Percentiles rank a stretch among this genome's conserved stretches.
Evolutionary conservation across 768 basidiomycete species (phyloP).

Genomic region (Polyporus arcularius): DNA sequence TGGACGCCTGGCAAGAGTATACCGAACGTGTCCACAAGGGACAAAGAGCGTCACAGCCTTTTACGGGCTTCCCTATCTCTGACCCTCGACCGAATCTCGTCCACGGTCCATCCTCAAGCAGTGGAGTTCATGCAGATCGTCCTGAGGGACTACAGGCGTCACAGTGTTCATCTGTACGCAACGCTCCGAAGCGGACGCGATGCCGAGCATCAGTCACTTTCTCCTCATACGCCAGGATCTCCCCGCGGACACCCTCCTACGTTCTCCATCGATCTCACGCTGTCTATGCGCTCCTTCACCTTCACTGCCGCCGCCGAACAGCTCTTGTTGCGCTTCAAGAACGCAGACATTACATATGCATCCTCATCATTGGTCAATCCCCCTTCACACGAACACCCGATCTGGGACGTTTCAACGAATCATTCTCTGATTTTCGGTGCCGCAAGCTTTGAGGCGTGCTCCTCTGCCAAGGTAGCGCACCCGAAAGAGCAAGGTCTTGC

Average conservation of each 20-base stretch:
- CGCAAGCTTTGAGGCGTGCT: slow-evolving; percentile 59
- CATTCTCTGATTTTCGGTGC: slow-evolving; percentile 50
- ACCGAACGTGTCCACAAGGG: not conserved
- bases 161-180: not conserved
- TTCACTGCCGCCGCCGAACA: slow-evolving; percentile 73
- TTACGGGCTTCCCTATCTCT: slow-evolving; percentile 6
- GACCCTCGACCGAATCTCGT: slow-evolving; percentile 12
- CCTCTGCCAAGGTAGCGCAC: slow-evolving; percentile 46
- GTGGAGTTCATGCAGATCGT: slow-evolving; percentile 16
- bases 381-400: slow-evolving; percentile 12
- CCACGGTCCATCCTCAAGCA: slow-evolving; percentile 15
- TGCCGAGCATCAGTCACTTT: not conserved
- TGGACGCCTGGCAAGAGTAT: slow-evolving; percentile 5
- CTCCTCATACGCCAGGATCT: not conserved
- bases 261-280: slow-evolving; percentile 39
- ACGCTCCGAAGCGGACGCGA: not conserved
- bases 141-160: slow-evolving; percentile 10
- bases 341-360: slow-evolving; percentile 40
- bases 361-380: slow-evolving; percentile 35
- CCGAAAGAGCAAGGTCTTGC: slow-evolving; percentile 50
- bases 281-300: slow-evolving; percentile 45
- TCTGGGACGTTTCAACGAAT: slow-evolving; percentile 44
- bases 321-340: slow-evolving; percentile 61
- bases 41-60: not conserved
- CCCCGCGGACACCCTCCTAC: slow-evolving; percentile 7